phyloP scores from a whole-genome alignment of 2,329 filamentous ascomycete species.

The Exophiala viscosa region DNA sequence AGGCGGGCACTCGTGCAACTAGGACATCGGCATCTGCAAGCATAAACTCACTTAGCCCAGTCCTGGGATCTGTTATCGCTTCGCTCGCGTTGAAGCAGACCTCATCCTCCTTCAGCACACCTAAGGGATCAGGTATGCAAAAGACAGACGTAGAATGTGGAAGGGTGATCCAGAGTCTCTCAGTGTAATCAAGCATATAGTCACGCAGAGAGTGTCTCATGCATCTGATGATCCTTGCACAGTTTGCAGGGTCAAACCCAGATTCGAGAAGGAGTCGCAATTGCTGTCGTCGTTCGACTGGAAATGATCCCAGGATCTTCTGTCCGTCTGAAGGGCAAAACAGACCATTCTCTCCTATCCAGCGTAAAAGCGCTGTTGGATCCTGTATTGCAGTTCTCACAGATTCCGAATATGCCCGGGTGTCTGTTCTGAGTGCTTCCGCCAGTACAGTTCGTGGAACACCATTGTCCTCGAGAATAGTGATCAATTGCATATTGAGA shows the following conservation, averaged over 20 bases:
- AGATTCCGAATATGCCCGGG: conserved; percentile 35
- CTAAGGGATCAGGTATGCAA: conserved; percentile 56
- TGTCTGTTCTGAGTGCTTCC: conserved; percentile 38
- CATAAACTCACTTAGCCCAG: conserved; percentile 39
- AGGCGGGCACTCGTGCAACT: conserved; percentile 55
- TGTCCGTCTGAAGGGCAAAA: neutral
- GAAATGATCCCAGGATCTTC: conserved; percentile 35
- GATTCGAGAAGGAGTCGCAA: conserved; percentile 39
- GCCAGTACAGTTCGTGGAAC: conserved; percentile 42
- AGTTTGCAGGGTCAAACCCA: conserved; percentile 44
- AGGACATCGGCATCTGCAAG: conserved; percentile 51
- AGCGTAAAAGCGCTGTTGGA: conserved; percentile 13
- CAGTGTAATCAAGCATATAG: conserved; percentile 42
- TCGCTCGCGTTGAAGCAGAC: conserved; percentile 55
- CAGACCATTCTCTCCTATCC: conserved; percentile 22
- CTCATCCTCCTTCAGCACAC: conserved; percentile 51
- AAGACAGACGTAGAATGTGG: conserved; percentile 52
- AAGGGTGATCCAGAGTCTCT: conserved; percentile 48
- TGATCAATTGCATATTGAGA: conserved; percentile 54
- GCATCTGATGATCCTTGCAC: conserved; percentile 36
- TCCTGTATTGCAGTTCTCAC: conserved; percentile 28
- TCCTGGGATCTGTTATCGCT: conserved; percentile 38
- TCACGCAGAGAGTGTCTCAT: conserved; percentile 35
- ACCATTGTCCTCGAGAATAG: conserved; percentile 53
- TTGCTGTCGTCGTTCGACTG: conserved; percentile 33